Evolutionary conservation across 2,329 filamentous ascomycete genomes (phyloP), one percentile per base, ranked within the genome.

Genomic region (Fusarium sterilihyphosum): DNA sequence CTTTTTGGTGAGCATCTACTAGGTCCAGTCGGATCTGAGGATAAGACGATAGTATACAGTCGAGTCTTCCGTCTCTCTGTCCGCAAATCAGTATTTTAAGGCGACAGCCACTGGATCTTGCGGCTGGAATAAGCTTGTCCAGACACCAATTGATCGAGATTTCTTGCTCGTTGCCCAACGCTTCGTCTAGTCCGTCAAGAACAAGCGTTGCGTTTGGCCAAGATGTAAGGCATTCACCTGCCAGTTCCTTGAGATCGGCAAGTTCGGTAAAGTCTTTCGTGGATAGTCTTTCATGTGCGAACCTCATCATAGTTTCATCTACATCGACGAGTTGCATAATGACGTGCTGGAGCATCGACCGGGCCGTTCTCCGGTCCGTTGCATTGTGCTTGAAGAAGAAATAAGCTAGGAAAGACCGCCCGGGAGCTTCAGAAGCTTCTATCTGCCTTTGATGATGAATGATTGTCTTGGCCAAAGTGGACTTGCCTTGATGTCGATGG

Each of bases 61-160:
- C 59, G 1, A 70, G 20, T 0, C 13, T 1, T 3, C 59, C 65
- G 11, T 70, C 65, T 0, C 44, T 29, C 11, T 70, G 67, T 5
- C 52, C 67, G 5, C 38, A 65, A 0, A 70, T 7, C 4, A 70
- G 12, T 0, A 59, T 1, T 0, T 9, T 65, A 0, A 59, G 11
- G 0, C 6, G 0, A 0, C 58, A 70, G 0, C 52, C 29, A 1
- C 18, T 2, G 0, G 17, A 18, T 1, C 3, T 7, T 1, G 44
- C 44, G 0, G 4, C 18, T 0, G n/a, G 8, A 0, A 53, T 0
- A 0, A 69, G 29, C 0, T 44, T 1, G 0, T 58, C 1, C 0
- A 67, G 6, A 7, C 43, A 57, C 65, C 65, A 67, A 0, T 0
- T 10, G 0, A 67, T 7, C 0, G 33, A 20, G 0, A 6, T 0